A percentile compares a stretch with the other conserved stretches of the same genome.
These are phyloP conservation scores for Pleodorina starrii DNA, from an alignment of 139 green algal genomes.

Conservation along the genomic window DNA sequence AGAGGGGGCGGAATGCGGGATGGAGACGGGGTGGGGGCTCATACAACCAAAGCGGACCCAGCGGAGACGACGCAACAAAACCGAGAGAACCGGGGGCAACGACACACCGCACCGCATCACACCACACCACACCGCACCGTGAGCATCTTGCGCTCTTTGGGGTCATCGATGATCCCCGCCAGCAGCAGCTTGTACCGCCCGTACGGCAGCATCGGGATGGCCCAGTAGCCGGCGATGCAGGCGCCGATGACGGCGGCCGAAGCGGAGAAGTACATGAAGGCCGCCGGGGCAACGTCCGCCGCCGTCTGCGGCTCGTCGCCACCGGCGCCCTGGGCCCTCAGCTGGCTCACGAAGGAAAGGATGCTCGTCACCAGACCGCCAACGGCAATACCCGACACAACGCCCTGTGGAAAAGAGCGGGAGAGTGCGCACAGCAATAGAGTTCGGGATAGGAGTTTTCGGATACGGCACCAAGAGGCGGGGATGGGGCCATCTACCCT, in stretches of 20 bases:
- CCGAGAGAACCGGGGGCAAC: no score
- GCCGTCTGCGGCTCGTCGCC: constrained; percentile 33
- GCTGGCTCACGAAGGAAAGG: constrained; percentile 60
- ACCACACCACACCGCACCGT: constrained; percentile 47
- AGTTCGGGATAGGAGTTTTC: no score
- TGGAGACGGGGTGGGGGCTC: no score
- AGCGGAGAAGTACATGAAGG: constrained; percentile 65
- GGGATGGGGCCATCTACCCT: no score
- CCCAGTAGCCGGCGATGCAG: constrained; percentile 56
- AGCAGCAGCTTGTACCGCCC: constrained; percentile 67
- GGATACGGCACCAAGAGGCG: no score
- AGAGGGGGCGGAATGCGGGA: no score
- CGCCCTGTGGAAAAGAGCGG: constrained; percentile 53
- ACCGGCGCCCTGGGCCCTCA: constrained; percentile 43
- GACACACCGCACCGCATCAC: no score
- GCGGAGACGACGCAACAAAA: no score
- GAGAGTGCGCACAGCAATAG: no score
- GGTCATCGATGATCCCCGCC: constrained; percentile 66
- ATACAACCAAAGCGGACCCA: no score
- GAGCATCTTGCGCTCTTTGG: constrained; percentile 62
- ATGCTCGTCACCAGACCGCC: constrained; percentile 57
- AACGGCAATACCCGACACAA: constrained; percentile 63
- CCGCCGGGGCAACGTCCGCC: constrained; percentile 60
- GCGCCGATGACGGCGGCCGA: constrained; percentile 50
- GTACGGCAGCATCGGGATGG: constrained; percentile 60